Conservation (phyloP, 2,329 filamentous ascomycete genomes). For the Lasiodiplodia gonubiensis region DNA sequence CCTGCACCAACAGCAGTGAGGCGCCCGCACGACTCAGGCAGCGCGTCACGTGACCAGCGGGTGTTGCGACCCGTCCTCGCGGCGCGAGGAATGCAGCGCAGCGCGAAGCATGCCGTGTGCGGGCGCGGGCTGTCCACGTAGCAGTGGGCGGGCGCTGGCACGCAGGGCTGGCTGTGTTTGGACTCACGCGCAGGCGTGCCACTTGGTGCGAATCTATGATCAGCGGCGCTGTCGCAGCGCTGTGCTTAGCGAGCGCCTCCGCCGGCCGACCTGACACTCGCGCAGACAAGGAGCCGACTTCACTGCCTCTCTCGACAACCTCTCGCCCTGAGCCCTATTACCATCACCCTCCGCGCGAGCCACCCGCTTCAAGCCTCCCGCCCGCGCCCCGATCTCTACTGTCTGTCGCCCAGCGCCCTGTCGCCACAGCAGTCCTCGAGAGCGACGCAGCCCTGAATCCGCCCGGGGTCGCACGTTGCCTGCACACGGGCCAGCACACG, state of each 20-base stretch:
- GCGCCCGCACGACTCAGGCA: not conserved
- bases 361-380: not conserved
- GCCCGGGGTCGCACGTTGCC: slow-evolving; percentile 24
- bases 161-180: slow-evolving; percentile 8
- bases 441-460: slow-evolving; percentile 13
- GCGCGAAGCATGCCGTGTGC: not conserved
- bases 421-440: slow-evolving; percentile 9
- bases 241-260: slow-evolving; percentile 10
- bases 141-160: slow-evolving; percentile 5
- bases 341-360: slow-evolving; percentile 2
- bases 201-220: slow-evolving; percentile 18
- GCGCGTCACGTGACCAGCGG: not conserved
- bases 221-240: slow-evolving; percentile 17
- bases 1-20: not conserved
- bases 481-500: slow-evolving; percentile 28
- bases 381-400: not conserved
- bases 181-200: slow-evolving; percentile 14
- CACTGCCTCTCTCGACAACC: slow-evolving; percentile 10
- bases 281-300: slow-evolving; percentile 6
- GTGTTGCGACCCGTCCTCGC: not conserved
- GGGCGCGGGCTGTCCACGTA: slow-evolving; percentile 17
- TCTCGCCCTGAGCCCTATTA: slow-evolving; percentile 7
- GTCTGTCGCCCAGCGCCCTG: not conserved
- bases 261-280: slow-evolving; percentile 19
- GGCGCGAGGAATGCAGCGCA: slow-evolving; percentile 7